A percentile compares a stretch with the other conserved stretches of the same genome.
Conservation (phyloP, 2,329 filamentous ascomycete species). For the Clonostachys byssicola region DNA sequence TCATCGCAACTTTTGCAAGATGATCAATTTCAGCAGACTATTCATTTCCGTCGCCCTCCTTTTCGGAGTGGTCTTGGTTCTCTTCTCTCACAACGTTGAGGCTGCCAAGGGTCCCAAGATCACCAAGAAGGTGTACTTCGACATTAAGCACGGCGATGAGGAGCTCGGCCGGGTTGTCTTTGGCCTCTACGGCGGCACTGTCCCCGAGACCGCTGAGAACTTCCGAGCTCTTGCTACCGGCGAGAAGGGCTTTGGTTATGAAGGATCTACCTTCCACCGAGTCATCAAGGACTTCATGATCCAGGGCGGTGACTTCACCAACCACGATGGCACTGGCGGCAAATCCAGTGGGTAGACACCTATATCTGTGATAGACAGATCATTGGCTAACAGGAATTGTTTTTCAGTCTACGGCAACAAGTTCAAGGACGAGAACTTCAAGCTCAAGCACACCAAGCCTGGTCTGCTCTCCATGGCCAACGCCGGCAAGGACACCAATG, state of each 20-base stretch:
- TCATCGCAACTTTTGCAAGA: conserved; percentile 32
- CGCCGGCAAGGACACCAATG: conserved; percentile 80
- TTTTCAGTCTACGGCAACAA: conserved; percentile 70
- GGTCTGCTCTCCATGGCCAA: conserved; percentile 84
- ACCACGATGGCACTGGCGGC: conserved; percentile 76
- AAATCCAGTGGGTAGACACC: conserved; percentile 64
- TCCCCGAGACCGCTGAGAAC: conserved; percentile 71
- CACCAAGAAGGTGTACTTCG: conserved; percentile 92
- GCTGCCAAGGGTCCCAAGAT: conserved; percentile 88
- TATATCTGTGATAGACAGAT: not conserved
- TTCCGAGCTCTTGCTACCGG: conserved; percentile 78
- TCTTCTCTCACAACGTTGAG: conserved; percentile 71
- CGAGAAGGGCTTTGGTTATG: conserved; percentile 82
- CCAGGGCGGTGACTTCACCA: conserved; percentile 86
- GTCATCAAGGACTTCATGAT: conserved; percentile 92
- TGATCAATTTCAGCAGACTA: conserved; percentile 72
- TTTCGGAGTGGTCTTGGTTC: conserved; percentile 68
- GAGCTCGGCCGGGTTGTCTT: conserved; percentile 71
- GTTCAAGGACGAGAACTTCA: conserved; percentile 91
- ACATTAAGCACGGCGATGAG: conserved; percentile 74
- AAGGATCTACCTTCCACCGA: conserved; percentile 81
- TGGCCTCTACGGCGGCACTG: conserved; percentile 83
- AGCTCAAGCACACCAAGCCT: conserved; percentile 86
- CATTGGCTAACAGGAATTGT: conserved; percentile 9
- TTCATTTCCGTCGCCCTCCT: conserved; percentile 72